phyloP scores from a whole-genome alignment of 768 basidiomycete genomes.

The Polyporus arcularius region DNA sequence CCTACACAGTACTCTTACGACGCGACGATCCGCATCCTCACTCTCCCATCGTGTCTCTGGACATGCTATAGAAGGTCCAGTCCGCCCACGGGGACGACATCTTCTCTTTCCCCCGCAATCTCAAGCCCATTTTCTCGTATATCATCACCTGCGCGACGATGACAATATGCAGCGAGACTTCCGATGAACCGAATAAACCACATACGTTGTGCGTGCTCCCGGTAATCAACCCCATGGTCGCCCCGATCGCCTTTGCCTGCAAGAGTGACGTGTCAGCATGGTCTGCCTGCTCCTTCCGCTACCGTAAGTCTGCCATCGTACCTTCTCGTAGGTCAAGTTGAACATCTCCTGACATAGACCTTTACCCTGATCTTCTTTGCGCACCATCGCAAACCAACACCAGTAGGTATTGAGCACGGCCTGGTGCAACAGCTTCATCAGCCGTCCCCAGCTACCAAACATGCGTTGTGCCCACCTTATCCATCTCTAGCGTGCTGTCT shows the following conservation, averaged over 20 bases:
- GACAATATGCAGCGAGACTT: background rate
- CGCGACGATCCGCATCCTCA: background rate
- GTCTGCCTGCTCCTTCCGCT: too few relatives aligned
- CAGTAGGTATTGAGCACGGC: slow-evolving; percentile 2
- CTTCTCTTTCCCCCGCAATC: background rate
- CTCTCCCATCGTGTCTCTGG: background rate
- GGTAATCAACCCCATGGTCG: background rate
- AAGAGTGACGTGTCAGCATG: too few relatives aligned
- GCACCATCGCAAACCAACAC: slow-evolving; percentile 17
- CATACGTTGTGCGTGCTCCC: background rate
- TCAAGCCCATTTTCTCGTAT: background rate
- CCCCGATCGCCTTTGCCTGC: slow-evolving; percentile 6
- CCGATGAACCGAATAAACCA: background rate
- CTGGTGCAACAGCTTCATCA: too few relatives aligned
- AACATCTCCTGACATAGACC: slow-evolving; percentile 13
- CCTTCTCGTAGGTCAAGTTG: slow-evolving; percentile 10
- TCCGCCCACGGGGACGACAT: background rate
- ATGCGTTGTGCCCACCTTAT: background rate
- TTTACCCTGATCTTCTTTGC: slow-evolving; percentile 13
- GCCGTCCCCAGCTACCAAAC: too few relatives aligned
- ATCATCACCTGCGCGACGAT: background rate
- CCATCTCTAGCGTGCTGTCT: background rate
- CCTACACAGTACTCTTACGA: too few relatives aligned
- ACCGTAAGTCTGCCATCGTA: background rate
- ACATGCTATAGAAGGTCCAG: background rate